These are phyloP conservation scores for Epichloe sylvatica DNA, from an alignment of 2,329 filamentous ascomycete genomes.

Conservation along the genomic window DNA sequence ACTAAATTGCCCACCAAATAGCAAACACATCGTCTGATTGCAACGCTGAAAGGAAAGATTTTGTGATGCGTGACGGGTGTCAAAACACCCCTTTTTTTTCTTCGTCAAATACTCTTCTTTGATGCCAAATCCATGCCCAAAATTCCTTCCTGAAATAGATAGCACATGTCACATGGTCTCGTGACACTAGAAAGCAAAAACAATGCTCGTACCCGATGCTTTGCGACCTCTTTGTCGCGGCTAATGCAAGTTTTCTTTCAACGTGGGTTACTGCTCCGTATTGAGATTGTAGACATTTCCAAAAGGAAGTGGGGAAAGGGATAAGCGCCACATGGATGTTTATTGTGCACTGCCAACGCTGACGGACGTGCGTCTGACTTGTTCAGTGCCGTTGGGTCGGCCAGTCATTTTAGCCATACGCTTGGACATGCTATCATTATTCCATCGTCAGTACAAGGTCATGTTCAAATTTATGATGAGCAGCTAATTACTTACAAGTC, in stretches of 20 bases:
- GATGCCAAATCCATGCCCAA: too few species aligned
- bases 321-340: not conserved
- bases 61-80: not conserved
- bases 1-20: not conserved
- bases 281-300: not conserved
- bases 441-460: not conserved
- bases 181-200: not conserved
- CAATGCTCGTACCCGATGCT: not conserved
- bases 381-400: constrained; percentile 13
- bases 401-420: constrained; percentile 37
- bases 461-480: not conserved
- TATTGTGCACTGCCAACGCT: constrained; percentile 4
- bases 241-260: not conserved
- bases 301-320: not conserved
- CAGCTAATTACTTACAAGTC: constrained; percentile 62
- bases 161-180: not conserved
- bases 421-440: constrained; percentile 45
- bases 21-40: not conserved
- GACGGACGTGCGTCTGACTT: constrained; percentile 15
- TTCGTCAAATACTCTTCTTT: not conserved
- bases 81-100: not conserved
- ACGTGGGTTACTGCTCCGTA: too few species aligned
- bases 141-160: too few species aligned
- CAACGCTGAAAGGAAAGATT: not conserved
- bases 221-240: not conserved